A percentile compares a stretch with the other conserved stretches of the same genome.
Conservation (phyloP, 2,329 filamentous ascomycete species). For the Torrubiella hemipterigena region DNA sequence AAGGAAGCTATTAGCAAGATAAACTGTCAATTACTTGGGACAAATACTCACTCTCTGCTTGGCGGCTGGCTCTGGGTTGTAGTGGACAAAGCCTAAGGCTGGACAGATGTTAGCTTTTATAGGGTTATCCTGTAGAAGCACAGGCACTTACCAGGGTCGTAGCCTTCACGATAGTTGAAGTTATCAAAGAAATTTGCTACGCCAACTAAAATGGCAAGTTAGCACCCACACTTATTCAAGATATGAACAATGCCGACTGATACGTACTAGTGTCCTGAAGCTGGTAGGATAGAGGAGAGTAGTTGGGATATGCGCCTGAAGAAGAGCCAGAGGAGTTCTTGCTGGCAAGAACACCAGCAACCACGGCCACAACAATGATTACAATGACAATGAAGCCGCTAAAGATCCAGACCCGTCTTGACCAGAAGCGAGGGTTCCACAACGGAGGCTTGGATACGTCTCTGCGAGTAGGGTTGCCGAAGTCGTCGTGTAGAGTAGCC, state of each 20-base stretch:
- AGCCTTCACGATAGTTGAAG: constrained; percentile 39
- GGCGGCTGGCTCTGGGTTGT: constrained; percentile 32
- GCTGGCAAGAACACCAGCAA: constrained; percentile 27
- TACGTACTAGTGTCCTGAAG: constrained; percentile 36
- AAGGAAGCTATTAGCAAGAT: not conserved
- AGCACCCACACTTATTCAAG: too few species aligned
- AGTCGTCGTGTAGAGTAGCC: too few species aligned
- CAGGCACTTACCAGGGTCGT: constrained; percentile 31
- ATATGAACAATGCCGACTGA: not conserved
- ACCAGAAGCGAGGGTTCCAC: constrained; percentile 42
- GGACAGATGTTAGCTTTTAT: constrained; percentile 4
- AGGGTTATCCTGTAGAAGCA: constrained; percentile 1
- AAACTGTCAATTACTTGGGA: too few species aligned
- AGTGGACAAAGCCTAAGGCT: constrained; percentile 40
- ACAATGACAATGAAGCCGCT: constrained; percentile 26
- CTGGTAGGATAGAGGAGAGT: constrained; percentile 32
- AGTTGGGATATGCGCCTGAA: constrained; percentile 37
- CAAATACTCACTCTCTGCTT: constrained; percentile 24
- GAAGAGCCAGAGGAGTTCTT: constrained; percentile 13
- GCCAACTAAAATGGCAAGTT: too few species aligned
- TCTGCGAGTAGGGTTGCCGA: too few species aligned
- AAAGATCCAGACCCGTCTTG: constrained; percentile 35
- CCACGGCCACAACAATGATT: constrained; percentile 34
- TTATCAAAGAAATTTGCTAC: constrained; percentile 41
- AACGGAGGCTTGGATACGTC: too few species aligned